These are phyloP conservation scores for Herpetospermum pedunculosum DNA, from an alignment of 306 rosid genomes.

Conservation along the genomic window DNA sequence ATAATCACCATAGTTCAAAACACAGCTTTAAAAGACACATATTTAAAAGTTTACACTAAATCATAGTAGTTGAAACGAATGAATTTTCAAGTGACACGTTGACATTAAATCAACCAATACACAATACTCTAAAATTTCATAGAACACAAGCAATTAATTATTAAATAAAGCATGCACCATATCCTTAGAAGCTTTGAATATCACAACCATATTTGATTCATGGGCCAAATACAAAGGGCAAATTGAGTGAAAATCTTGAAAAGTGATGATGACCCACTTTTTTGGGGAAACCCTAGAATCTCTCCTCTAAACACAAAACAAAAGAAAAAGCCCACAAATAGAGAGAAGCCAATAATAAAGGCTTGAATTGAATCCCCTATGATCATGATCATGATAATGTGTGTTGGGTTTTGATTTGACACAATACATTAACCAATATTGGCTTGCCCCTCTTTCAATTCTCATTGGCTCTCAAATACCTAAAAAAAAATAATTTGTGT, in stretches of 20 bases:
- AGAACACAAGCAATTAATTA: not conserved
- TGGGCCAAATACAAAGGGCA: not conserved
- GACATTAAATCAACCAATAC: not conserved
- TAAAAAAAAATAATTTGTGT: not conserved
- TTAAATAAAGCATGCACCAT: not conserved
- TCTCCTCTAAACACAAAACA: not conserved
- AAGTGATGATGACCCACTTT: not conserved
- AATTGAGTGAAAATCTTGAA: not conserved
- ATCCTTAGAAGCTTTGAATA: not conserved
- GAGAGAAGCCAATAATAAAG: not conserved
- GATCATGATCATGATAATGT: not conserved
- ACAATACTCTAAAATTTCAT: not conserved
- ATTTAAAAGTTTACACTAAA: too few species aligned
- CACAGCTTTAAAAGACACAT: too few species aligned
- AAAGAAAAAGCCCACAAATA: not conserved
- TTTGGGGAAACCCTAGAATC: not conserved
- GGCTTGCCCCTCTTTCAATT: not conserved
- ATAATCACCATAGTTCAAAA: too few species aligned
- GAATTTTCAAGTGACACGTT: not conserved
- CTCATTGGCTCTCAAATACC: not conserved
- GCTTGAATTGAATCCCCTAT: not conserved
- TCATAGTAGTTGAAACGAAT: not conserved
- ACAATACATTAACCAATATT: not conserved
- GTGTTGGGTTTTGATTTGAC: constrained; percentile 3
- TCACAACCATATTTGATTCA: not conserved